Percentiles rank a stretch among this genome's conserved stretches.
phyloP scores from a whole-genome alignment of 257 asterid genomes.

The Ophiorrhiza pumila region DNA sequence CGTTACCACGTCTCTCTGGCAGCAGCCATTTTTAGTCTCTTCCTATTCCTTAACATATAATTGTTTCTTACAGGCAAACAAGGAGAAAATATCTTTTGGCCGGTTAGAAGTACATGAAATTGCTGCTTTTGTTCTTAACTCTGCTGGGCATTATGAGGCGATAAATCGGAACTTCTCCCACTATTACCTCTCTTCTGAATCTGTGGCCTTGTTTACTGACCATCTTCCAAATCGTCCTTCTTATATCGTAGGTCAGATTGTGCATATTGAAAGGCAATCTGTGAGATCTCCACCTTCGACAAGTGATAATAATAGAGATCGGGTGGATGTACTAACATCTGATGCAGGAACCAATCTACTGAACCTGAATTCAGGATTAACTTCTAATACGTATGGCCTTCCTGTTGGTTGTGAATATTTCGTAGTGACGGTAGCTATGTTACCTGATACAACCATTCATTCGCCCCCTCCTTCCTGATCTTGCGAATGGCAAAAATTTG shows the following conservation, averaged over 20 bases:
- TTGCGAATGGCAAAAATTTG: slow-evolving; percentile 51
- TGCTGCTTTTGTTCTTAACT: slow-evolving; percentile 86
- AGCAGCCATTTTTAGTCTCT: background rate
- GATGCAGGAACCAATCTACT: slow-evolving; percentile 45
- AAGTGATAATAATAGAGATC: slow-evolving; percentile 34
- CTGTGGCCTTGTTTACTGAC: slow-evolving; percentile 76
- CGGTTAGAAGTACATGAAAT: slow-evolving; percentile 79
- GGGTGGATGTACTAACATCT: slow-evolving; percentile 34
- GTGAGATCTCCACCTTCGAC: slow-evolving; percentile 46
- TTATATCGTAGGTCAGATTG: slow-evolving; percentile 84
- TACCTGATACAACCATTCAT: slow-evolving; percentile 73
- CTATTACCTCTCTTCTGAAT: slow-evolving; percentile 85
- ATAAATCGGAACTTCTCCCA: slow-evolving; percentile 67
- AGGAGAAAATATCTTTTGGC: slow-evolving; percentile 86
- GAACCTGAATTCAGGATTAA: slow-evolving; percentile 38
- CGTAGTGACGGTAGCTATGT: slow-evolving; percentile 84
- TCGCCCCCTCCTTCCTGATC: slow-evolving; percentile 85
- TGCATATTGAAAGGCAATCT: slow-evolving; percentile 72
- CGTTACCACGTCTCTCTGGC: too few species aligned
- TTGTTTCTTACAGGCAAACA: slow-evolving; percentile 57
- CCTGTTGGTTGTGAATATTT: slow-evolving; percentile 86
- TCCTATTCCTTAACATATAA: background rate
- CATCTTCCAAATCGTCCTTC: slow-evolving; percentile 68
- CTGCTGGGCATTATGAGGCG: slow-evolving; percentile 77
- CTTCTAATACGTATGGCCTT: slow-evolving; percentile 48